phyloP scores from a whole-genome alignment of 768 basidiomycete species.

The Amyloporia xantha region DNA sequence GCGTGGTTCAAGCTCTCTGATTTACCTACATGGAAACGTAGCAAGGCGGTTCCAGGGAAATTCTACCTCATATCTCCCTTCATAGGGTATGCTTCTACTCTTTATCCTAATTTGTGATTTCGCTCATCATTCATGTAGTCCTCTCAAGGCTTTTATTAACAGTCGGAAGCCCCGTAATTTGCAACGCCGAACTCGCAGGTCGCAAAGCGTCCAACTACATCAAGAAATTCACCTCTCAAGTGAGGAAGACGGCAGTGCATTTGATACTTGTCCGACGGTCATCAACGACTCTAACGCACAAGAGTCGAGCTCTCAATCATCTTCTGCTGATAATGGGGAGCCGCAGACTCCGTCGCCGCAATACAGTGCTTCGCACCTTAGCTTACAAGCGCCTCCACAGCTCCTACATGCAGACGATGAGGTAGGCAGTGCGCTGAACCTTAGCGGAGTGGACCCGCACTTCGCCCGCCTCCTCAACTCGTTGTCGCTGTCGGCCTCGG shows the following conservation, averaged over 20 bases:
- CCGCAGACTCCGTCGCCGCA: conserved; percentile 61
- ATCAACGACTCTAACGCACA: conserved; percentile 32
- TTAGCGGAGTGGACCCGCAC: conserved; percentile 53
- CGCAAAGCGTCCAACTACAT: conserved; percentile 9
- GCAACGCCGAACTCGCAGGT: conserved; percentile 33
- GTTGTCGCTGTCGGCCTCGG: conserved; percentile 50
- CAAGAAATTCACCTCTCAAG: conserved; percentile 22
- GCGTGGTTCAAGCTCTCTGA: conserved; percentile 91
- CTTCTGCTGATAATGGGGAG: conserved; percentile 53
- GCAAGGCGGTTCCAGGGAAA: conserved; percentile 61
- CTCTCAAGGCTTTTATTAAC: conserved; percentile 62
- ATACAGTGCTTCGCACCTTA: conserved; percentile 33
- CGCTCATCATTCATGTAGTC: conserved; percentile 28
- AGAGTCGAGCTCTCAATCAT: conserved; percentile 64
- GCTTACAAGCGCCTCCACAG: conserved; percentile 5
- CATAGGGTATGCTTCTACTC: conserved; percentile 55
- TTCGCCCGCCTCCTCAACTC: conserved; percentile 62
- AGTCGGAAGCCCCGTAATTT: conserved; percentile 49
- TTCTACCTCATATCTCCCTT: conserved; percentile 97
- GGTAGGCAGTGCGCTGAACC: conserved; percentile 19
- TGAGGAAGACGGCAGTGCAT: conserved; percentile 19
- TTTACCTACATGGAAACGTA: conserved; percentile 89
- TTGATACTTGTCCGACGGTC: conserved; percentile 19
- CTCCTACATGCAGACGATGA: neutral
- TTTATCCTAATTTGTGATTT: neutral